Evolutionary conservation across 345 rosid species (phyloP), one percentile per base, ranked within the genome.

Genomic region (Stellera chamaejasme): DNA sequence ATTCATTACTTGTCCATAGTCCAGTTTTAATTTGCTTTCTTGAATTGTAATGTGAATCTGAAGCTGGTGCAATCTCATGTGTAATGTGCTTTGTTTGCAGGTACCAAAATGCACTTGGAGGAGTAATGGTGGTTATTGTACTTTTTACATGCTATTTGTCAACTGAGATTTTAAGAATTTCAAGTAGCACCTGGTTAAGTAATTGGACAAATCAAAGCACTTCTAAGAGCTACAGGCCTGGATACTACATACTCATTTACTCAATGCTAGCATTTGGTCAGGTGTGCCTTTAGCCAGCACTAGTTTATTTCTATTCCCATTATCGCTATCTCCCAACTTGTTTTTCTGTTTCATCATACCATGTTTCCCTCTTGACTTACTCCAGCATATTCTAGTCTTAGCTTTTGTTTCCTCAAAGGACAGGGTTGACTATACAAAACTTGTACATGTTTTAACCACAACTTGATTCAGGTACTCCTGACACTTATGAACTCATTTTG

Each of bases 101-200:
- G 83, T 89, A 89, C 67, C 84, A 78, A 71, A 73, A 80, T 50
- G 97, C 99, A 66, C 69, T 89, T 41, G 99, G 99, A 32, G 99
- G 97, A 63, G 68, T 83, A 16, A 82, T 89, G 97, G 94, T 83
- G 48, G 90, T 89, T 11, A 75, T 75, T 69, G 66, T 89, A 66
- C 79, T 89, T 43, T 81, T 93, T 50, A 61, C 71, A 41, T 93
- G 96, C 77, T 84, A 84, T 62, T 59, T 84, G 54, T 54, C 64
- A 45, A 82, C 94, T n/a, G 99, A 93, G 79, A 75, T 74, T 72
- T 82, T 93, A 48, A 78, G 96, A 74, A 77, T 93, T 64, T 82
- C 78, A 47, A 81, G 97, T 59, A 93, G 99, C 75, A 83, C 79
- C 25, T 93, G 99, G 99, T 79, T 89, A 73, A 82, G 97, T 71